Conservation (phyloP, 2,329 filamentous ascomycete genomes). For the Leptodontidium sp. region DNA sequence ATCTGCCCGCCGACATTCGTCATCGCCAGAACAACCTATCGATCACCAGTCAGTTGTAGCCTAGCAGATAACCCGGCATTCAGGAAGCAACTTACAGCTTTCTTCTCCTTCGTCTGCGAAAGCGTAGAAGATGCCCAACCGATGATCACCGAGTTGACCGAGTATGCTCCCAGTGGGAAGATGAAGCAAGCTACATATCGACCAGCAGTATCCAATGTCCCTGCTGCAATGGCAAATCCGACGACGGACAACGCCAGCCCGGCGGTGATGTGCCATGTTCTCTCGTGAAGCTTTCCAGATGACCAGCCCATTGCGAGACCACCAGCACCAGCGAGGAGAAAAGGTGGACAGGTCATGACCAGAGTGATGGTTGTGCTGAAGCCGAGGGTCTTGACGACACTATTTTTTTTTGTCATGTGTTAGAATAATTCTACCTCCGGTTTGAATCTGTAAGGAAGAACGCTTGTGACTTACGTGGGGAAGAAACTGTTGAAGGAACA, state of each 20-base stretch:
- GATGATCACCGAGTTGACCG: slow-evolving; percentile 44
- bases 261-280: slow-evolving; percentile 45
- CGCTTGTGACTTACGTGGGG: slow-evolving; percentile 46
- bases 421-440: not conserved
- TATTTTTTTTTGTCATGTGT: not conserved
- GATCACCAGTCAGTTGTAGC: not conserved
- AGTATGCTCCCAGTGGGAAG: slow-evolving; percentile 45
- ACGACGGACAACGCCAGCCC: slow-evolving; percentile 42
- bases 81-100: slow-evolving; percentile 29
- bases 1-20: slow-evolving; percentile 15
- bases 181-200: slow-evolving; percentile 47
- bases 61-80: slow-evolving; percentile 21
- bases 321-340: slow-evolving; percentile 37
- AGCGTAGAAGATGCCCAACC: slow-evolving; percentile 38
- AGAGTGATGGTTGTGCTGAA: slow-evolving; percentile 55
- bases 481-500: slow-evolving; percentile 56
- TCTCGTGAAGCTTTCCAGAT: slow-evolving; percentile 44
- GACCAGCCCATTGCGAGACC: slow-evolving; percentile 34
- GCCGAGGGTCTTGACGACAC: slow-evolving; percentile 54
- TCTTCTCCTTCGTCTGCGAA: slow-evolving; percentile 35
- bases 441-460: slow-evolving; percentile 46
- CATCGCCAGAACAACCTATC: slow-evolving; percentile 12
- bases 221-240: slow-evolving; percentile 45
- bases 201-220: slow-evolving; percentile 42
- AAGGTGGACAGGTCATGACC: slow-evolving; percentile 50